Conservation (phyloP, 768 basidiomycete species). For the Lactifluus pinguis region DNA sequence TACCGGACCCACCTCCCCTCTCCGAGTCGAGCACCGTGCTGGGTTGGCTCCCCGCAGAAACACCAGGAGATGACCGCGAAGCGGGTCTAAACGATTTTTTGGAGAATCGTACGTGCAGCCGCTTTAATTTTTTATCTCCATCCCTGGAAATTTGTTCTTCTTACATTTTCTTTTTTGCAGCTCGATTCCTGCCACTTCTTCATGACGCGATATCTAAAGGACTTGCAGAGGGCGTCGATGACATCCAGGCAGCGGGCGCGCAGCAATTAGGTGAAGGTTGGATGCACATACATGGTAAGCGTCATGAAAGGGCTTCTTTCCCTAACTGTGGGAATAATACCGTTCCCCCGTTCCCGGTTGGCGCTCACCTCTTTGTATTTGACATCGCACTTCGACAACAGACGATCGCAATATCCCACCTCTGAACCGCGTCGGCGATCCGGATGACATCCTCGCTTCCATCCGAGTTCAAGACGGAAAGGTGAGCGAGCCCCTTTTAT, state of each 20-base stretch:
- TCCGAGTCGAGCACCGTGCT: slow-evolving; percentile 14
- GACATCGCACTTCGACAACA: background rate
- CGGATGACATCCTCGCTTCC: slow-evolving; percentile 75
- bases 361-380: background rate
- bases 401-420: slow-evolving; percentile 71
- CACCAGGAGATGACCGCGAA: slow-evolving; percentile 27
- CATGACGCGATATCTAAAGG: slow-evolving; percentile 51
- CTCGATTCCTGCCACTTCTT: slow-evolving; percentile 29
- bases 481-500: slow-evolving; percentile 28
- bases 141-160: background rate
- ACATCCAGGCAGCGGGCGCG: slow-evolving; percentile 56
- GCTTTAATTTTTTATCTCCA: background rate
- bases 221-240: slow-evolving; percentile 50
- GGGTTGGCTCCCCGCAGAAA: slow-evolving; percentile 19
- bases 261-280: slow-evolving; percentile 63
- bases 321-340: background rate
- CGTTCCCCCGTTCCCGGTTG: background rate
- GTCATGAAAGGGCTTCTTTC: background rate
- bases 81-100: slow-evolving; percentile 61
- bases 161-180: background rate
- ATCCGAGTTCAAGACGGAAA: slow-evolving; percentile 65
- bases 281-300: slow-evolving; percentile 70
- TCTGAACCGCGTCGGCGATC: slow-evolving; percentile 66
- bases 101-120: slow-evolving; percentile 52
- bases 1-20: slow-evolving; percentile 8